Base-by-base conservation (phyloP, 139 green algal species). In the Closterium sp. region DNA sequence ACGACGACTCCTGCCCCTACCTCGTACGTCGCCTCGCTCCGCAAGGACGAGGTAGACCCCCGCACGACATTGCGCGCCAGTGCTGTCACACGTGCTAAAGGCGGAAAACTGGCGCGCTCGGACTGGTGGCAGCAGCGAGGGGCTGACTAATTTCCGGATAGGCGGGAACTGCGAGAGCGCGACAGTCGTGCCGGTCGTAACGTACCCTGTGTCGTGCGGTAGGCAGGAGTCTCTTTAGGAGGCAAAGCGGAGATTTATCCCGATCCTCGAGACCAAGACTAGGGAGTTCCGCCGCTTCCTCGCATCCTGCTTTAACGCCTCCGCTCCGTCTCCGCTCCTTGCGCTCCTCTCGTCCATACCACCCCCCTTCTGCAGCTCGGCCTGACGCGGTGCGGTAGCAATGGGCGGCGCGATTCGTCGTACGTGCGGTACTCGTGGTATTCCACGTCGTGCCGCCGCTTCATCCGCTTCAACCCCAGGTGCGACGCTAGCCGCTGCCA, bases 391-490 rank as follows among this genome's bases (percentile, higher is more conserved):
- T 87, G 84, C 84, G 25, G 23, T 12, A 12, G 31, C 84, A 87
- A 87, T 87, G 84, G 84, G 21, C 84, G 84, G 84, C 84, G 31
- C 84, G 84, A 87, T 34, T 34, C 31, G 31, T 33, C 31, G 31
- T 87, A 35, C 32, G 84, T 35, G 84, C 84, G 84, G 9, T 34
- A 87, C 84, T 87, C 84, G 84, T 87, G 84, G 84, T 34, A 34
- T 23, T 34, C 84, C 84, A 76, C 55, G 55, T 34, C 31, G 31
- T 33, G 84, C 84, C 32, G 84, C 84, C 31, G 31, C 84, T 87
- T 87, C 31, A 33, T 34, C 84, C 84, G 84, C 84, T 87, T 87
- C 84, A 34, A 87, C 84, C 25, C 84, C 31, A 33, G 31, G 55
- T 76, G 55, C 55, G 55, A 28, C 55, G 55, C 55, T 6, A 28